Base-by-base conservation (phyloP, 352 stramenopile genomes). In the Thalassiosira hispida region DNA sequence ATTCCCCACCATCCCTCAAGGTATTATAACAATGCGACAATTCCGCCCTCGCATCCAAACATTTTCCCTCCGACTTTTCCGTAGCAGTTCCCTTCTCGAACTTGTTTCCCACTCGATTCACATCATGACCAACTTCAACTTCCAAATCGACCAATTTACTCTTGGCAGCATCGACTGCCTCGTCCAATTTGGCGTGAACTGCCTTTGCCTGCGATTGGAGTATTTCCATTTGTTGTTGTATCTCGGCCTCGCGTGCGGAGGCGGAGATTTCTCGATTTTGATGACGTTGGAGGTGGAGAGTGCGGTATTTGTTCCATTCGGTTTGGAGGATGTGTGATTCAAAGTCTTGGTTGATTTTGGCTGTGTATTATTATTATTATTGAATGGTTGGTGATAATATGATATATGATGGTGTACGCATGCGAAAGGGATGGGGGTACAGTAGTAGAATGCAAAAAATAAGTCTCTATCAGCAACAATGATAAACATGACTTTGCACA, bases 311-410 rank as follows among this genome's bases (percentile, higher is more conserved):
- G 29, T 76, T 62, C 73, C 73, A 81, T 67, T 81, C 64, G 20
- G 57, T 52, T 61, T 77, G 56, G 11, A 81, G 59, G 18, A 81
- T 47, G 29, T 66, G 49, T 2, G 66, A 65, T 40, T 81, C 73
- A 56, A 81, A 81, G 52, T 81, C 73, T 42, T 62, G 35, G 18
- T 81, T 76, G 38, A 81, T 81, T 46, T 76, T 74, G n/a, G 18
- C 73, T 81, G 25, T 33, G 27, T 46, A 12, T 11, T 44, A 4
- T 23, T 16, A 44, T 62, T 8, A 12, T 64, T n/a, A n/a, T n/a
- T n/a, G n/a, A n/a, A n/a, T n/a, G n/a, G n/a, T n/a, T n/a, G n/a
- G n/a, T n/a, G n/a, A n/a, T n/a, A n/a, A n/a, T n/a, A n/a, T n/a
- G n/a, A n/a, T n/a, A n/a, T n/a, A n/a, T n/a, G n/a, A n/a, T n/a